Percentiles rank a stretch among this genome's conserved stretches.
Evolutionary conservation across 2,329 filamentous ascomycete genomes (phyloP).

Genomic region (Cordyceps cicadae): DNA sequence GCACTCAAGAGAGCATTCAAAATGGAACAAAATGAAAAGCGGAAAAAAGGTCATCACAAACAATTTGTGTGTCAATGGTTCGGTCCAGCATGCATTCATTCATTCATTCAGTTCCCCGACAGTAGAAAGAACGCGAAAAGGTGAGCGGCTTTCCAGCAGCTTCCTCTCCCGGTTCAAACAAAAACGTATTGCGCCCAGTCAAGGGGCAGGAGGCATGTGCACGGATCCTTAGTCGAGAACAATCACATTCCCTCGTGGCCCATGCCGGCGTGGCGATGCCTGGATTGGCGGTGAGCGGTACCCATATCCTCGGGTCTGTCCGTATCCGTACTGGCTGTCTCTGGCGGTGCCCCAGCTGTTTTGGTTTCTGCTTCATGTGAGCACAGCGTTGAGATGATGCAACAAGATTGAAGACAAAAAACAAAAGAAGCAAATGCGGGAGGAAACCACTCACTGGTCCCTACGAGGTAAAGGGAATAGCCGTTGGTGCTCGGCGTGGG

Average conservation of each 20-base stretch:
- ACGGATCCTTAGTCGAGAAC: neutral
- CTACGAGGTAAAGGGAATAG: conserved; percentile 7
- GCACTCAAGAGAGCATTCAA: neutral
- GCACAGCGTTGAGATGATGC: neutral
- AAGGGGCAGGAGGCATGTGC: neutral
- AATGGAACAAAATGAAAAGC: neutral
- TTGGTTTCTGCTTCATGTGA: conserved; percentile 8
- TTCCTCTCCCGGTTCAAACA: neutral
- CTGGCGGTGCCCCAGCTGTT: neutral
- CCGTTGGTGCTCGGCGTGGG: neutral
- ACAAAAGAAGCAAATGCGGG: neutral
- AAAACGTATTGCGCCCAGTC: neutral
- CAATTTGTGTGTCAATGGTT: neutral
- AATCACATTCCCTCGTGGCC: conserved; percentile 3
- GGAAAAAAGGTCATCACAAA: neutral
- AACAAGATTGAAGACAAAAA: neutral
- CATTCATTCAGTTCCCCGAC: neutral
- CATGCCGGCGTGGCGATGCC: conserved; percentile 6
- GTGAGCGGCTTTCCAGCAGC: neutral
- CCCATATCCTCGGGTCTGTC: conserved; percentile 1
- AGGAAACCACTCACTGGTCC: conserved; percentile 11
- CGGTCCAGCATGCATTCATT: neutral
- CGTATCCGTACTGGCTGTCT: conserved; percentile 1
- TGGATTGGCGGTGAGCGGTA: conserved; percentile 5
- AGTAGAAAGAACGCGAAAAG: neutral